These are phyloP conservation scores for Candida dubliniensis DNA, from an alignment of 1,139 yeast genomes.

Conservation along the genomic window DNA sequence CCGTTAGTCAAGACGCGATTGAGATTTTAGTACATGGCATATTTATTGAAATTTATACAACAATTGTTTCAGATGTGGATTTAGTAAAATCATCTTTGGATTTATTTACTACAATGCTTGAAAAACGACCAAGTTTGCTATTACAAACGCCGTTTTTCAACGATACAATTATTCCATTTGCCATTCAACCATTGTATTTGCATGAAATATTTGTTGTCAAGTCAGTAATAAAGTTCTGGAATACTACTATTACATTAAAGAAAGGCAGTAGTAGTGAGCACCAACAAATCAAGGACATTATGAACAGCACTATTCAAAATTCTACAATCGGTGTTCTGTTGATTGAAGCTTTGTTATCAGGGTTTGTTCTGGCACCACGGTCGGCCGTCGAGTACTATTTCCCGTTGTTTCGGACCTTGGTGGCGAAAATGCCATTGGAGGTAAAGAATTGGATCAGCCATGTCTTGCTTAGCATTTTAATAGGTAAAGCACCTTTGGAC, in stretches of 20 bases:
- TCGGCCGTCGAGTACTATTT: constrained; percentile 61
- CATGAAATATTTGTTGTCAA: constrained; percentile 67
- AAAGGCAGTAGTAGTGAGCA: constrained; percentile 54
- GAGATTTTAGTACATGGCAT: constrained; percentile 26
- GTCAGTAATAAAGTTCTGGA: constrained; percentile 68
- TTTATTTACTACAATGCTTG: constrained; percentile 46
- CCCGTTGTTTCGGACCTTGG: constrained; percentile 53
- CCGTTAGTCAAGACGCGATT: constrained; percentile 30
- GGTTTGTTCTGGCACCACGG: constrained; percentile 52
- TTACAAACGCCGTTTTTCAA: constrained; percentile 37
- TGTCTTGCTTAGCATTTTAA: constrained; percentile 17
- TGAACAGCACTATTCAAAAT: constrained; percentile 23
- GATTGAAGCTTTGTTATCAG: constrained; percentile 28
- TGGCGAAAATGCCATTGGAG: constrained; percentile 52
- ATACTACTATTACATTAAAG: constrained; percentile 50
- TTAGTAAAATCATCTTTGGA: constrained; percentile 47
- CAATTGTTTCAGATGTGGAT: constrained; percentile 53
- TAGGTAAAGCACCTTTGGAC: constrained; percentile 16
- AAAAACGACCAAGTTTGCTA: constrained; percentile 50
- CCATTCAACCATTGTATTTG: constrained; percentile 47
- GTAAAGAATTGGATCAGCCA: constrained; percentile 48
- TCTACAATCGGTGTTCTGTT: constrained; percentile 36
- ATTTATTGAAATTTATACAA: constrained; percentile 31
- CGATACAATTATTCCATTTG: constrained; percentile 38
- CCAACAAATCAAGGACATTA: constrained; percentile 29